Conservation (phyloP, 345 rosid genomes). For the Syzygium jambos region DNA sequence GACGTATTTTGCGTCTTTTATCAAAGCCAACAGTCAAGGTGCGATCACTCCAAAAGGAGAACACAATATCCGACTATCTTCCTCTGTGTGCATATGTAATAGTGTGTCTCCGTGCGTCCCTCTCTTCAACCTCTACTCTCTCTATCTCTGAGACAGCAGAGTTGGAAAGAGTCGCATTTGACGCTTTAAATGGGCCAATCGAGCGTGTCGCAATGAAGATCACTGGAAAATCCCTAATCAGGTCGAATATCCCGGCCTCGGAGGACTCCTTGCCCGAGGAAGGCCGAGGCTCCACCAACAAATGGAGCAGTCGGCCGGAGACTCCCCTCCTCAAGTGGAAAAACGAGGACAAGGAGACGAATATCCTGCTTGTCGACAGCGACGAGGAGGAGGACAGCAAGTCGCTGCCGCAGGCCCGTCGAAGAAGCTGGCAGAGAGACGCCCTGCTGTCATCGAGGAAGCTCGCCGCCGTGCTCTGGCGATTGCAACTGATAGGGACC, state of each 20-base stretch:
- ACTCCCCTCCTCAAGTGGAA: slow-evolving; percentile 87
- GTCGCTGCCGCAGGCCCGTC: slow-evolving; percentile 12
- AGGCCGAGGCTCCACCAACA: slow-evolving; percentile 33
- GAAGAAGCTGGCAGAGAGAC: slow-evolving; percentile 18
- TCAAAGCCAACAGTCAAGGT: too few species aligned
- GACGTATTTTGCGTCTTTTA: too few species aligned
- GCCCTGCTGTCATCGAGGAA: slow-evolving; percentile 64
- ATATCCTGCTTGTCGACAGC: slow-evolving; percentile 18
- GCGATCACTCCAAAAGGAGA: too few species aligned
- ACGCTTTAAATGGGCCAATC: slow-evolving; percentile 8
- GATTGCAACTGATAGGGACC: slow-evolving; percentile 56
- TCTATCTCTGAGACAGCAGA: not conserved
- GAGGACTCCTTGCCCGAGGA: slow-evolving; percentile 32
- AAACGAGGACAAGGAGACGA: slow-evolving; percentile 32
- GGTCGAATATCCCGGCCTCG: slow-evolving; percentile 32
- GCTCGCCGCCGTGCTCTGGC: slow-evolving; percentile 83
- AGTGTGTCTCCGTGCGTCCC: not conserved
- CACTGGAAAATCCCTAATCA: slow-evolving; percentile 40
- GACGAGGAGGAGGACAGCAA: slow-evolving; percentile 23
- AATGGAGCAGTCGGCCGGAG: slow-evolving; percentile 62
- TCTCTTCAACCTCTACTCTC: not conserved
- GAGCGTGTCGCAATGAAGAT: slow-evolving; percentile 48
- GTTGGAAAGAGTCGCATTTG: not conserved
- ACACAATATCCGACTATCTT: not conserved
- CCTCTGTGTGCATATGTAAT: not conserved